Conservation (phyloP, 2,329 filamentous ascomycete genomes). For the Neurospora sp. region DNA sequence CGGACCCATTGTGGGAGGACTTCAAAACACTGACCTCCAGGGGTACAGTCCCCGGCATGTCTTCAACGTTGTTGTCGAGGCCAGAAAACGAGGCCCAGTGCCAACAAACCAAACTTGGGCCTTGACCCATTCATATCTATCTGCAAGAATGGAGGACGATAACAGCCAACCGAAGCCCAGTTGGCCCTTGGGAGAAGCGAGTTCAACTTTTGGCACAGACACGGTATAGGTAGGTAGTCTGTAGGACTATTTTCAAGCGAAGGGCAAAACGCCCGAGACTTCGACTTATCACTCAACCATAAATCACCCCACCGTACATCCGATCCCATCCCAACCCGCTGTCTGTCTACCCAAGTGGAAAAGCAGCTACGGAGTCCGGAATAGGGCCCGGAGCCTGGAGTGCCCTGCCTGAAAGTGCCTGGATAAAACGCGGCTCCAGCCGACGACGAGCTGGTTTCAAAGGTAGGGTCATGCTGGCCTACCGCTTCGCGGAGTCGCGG, state of each 20-base stretch:
- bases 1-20: background rate
- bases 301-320: background rate
- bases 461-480: background rate
- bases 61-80: background rate
- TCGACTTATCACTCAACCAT: background rate
- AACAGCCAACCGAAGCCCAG: background rate
- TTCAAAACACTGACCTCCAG: background rate
- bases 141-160: background rate
- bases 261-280: background rate
- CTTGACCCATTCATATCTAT: background rate
- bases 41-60: background rate
- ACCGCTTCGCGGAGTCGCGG: background rate
- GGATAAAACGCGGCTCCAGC: background rate
- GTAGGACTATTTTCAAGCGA: background rate
- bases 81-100: background rate
- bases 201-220: background rate
- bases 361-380: background rate
- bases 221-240: background rate
- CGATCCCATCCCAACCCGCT: background rate
- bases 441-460: background rate
- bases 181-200: background rate
- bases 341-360: background rate
- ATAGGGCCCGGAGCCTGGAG: background rate
- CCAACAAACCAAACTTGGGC: background rate
- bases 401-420: background rate